Conservation (phyloP, 2,329 filamentous ascomycete species). For the Fusarium haematococcum region DNA sequence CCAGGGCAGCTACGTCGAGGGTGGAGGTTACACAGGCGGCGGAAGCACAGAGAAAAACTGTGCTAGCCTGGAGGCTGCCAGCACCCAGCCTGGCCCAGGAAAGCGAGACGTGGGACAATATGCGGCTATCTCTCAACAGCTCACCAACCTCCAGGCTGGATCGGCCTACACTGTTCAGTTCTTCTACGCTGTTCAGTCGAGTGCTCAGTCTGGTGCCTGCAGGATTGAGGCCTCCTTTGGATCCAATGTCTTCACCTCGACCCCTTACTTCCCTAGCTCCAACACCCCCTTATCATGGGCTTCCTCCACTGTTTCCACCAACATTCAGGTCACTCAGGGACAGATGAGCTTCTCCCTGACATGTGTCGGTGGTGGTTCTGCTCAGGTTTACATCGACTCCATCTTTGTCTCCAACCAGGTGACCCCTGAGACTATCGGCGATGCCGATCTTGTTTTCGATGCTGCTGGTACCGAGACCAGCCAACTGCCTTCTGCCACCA, state of each 20-base stretch:
- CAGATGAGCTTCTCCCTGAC: neutral
- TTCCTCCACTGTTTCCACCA: neutral
- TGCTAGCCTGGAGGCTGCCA: neutral
- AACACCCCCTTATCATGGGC: neutral
- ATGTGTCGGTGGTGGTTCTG: neutral
- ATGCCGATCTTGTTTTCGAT: neutral
- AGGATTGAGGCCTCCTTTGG: neutral
- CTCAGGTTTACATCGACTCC: neutral
- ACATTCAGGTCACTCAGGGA: neutral
- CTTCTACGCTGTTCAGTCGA: neutral
- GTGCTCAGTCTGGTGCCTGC: neutral
- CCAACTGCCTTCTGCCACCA: neutral
- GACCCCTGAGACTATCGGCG: neutral
- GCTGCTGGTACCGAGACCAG: neutral
- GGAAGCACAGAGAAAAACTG: neutral
- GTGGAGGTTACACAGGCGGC: neutral
- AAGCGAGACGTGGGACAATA: neutral
- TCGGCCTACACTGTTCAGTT: neutral
- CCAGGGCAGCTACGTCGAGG: neutral
- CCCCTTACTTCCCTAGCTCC: neutral
- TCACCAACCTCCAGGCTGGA: neutral
- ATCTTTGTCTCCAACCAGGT: neutral
- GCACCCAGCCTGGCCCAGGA: neutral
- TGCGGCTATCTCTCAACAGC: neutral
- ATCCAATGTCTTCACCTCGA: neutral